Evolutionary conservation across 2,329 filamentous ascomycete genomes (phyloP).

Genomic region (Trichoderma sp.): DNA sequence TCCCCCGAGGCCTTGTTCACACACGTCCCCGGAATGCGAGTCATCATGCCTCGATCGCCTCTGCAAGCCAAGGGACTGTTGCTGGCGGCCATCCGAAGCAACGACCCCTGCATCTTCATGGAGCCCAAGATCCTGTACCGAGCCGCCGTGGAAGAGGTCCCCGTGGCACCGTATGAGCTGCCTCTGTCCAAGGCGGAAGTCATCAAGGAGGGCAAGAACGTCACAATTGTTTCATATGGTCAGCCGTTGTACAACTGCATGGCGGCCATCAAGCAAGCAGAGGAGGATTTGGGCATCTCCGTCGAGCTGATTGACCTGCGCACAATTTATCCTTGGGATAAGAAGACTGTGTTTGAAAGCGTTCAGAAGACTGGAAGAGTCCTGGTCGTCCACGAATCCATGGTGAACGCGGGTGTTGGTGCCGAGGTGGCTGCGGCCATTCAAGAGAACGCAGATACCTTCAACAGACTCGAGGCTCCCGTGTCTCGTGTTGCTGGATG

Average conservation of each 20-base stretch:
- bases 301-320: constrained; percentile 85
- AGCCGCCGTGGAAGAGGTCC: constrained; percentile 88
- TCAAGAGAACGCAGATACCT: constrained; percentile 73
- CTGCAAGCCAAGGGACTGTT: constrained; percentile 85
- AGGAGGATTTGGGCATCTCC: constrained; percentile 70
- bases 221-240: constrained; percentile 86
- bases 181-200: constrained; percentile 84
- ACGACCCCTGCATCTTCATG: constrained; percentile 89
- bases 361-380: constrained; percentile 84
- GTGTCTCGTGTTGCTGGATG: constrained; percentile 84
- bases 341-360: constrained; percentile 73
- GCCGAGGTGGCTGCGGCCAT: constrained; percentile 87
- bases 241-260: constrained; percentile 84
- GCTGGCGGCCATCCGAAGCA: constrained; percentile 70
- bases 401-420: constrained; percentile 85
- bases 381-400: constrained; percentile 87
- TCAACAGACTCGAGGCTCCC: constrained; percentile 78
- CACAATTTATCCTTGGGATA: constrained; percentile 90
- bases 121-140: constrained; percentile 93
- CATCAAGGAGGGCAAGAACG: constrained; percentile 72
- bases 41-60: constrained; percentile 83
- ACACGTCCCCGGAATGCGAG: constrained; percentile 79
- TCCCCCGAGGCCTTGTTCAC: constrained; percentile 86
- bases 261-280: constrained; percentile 69
- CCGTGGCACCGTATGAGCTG: constrained; percentile 74